These are phyloP conservation scores for Skeletonema grethae DNA, from an alignment of 108 stramenopile genomes.

Conservation along the genomic window DNA sequence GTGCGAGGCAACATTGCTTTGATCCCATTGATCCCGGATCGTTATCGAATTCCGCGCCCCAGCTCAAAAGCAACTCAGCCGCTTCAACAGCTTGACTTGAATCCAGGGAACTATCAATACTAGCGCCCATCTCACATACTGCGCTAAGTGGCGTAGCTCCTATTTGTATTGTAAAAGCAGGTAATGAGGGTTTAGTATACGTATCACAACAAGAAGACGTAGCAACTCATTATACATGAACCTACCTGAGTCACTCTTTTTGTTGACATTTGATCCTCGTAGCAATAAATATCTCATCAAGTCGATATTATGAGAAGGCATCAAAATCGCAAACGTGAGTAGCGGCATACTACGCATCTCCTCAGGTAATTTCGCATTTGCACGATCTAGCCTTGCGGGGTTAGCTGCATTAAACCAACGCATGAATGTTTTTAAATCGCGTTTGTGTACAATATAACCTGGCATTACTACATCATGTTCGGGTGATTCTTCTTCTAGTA, in stretches of 20 bases:
- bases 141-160: constrained; percentile 4
- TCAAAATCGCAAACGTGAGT: constrained; percentile 9
- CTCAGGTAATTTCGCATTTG: background rate
- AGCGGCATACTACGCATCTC: background rate
- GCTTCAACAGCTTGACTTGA: background rate
- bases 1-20: background rate
- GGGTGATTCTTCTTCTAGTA: background rate
- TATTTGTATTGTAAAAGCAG: too few relatives aligned
- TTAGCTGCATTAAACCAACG: constrained; percentile 5
- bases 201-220: too few relatives aligned
- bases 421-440: background rate
- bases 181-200: too few relatives aligned
- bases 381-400: constrained; percentile 3
- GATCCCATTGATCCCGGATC: background rate
- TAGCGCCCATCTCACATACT: background rate
- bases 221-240: too few relatives aligned
- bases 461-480: constrained; percentile 7
- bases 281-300: constrained; percentile 5
- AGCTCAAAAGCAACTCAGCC: background rate
- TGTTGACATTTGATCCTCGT: constrained; percentile 1
- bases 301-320: constrained; percentile 1
- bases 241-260: background rate
- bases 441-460: constrained; percentile 1
- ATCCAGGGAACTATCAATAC: background rate
- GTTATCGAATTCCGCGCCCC: background rate